Evolutionary conservation across 345 rosid species (phyloP), one percentile per base, ranked within the genome.

Genomic region (Citrus sp.): DNA sequence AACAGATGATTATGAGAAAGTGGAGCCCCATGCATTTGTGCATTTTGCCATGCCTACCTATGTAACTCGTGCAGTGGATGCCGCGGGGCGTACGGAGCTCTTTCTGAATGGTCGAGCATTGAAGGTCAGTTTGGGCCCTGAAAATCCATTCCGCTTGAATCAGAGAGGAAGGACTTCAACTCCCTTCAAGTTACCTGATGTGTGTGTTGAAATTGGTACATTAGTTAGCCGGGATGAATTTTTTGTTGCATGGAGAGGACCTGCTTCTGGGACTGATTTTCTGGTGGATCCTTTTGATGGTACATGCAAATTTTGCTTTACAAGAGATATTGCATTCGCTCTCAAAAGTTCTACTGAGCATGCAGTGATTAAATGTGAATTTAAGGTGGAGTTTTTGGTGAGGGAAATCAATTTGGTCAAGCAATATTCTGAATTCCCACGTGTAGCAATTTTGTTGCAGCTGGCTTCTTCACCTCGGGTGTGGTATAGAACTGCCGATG

Each of bases 401-500:
- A 88, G 94, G 78, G 94, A 92, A 27, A 91, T 95, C 61, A 84
- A 64, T 68, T 85, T 87, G 54, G 67, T 93, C 63, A 88, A 82
- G 70, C 92, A 85, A 73, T 91, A 91, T 66, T 74, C 5, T 21
- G 83, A 81, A 10, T 49, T 13, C 37, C 75, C 90, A 22, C 21
- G 84, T 70, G 79, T 56, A 24, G 98, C 89, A 40, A 67, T 91
- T 70, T 72, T 92, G 63, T 78, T 95, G 85, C 93, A 87, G 87
- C 84, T 95, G 82, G 87, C 91, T 81, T 91, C 94, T 5, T 81
- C 97, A 38, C 98, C 98, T 61, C 76, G 77, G 68, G 82, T 92
- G 34, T 95, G 90, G 88, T 95, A 93, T 73, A 85, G 98, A 85
- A 93, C 98, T 63, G 97, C 95, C 3, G 93, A 92, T 79, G 98